Evolutionary conservation across 371 early-diverging fungal species (phyloP).

Genomic region (Apophysomyces ossiformis): DNA sequence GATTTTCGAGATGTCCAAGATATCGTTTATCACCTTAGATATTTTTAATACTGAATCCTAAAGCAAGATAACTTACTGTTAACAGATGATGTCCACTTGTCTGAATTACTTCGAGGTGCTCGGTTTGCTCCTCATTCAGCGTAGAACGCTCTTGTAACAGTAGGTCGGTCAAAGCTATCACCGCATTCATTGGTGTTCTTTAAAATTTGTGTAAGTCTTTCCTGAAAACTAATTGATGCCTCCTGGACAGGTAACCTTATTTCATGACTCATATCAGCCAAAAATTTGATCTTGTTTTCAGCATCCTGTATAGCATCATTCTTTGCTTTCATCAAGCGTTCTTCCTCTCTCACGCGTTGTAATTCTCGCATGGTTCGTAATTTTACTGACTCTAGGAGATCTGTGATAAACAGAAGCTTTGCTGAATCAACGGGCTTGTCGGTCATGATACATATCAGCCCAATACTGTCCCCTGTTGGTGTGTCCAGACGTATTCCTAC

Average conservation of each 20-base stretch:
- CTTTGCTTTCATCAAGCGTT: slow-evolving; percentile 50
- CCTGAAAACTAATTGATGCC: background rate
- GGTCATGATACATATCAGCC: slow-evolving; percentile 20
- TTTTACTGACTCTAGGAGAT: slow-evolving; percentile 37
- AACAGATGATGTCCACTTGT: slow-evolving; percentile 66
- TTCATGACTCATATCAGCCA: slow-evolving; percentile 65
- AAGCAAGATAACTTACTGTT: slow-evolving; percentile 39
- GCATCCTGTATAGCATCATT: slow-evolving; percentile 59
- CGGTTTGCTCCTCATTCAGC: slow-evolving; percentile 56
- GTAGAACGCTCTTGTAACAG: slow-evolving; percentile 55
- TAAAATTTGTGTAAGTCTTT: slow-evolving; percentile 3
- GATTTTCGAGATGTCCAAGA: slow-evolving; percentile 62
- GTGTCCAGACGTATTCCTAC: slow-evolving; percentile 20
- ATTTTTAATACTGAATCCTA: background rate
- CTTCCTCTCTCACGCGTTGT: slow-evolving; percentile 44
- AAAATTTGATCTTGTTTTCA: slow-evolving; percentile 63
- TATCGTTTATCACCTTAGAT: slow-evolving; percentile 61
- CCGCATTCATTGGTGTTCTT: slow-evolving; percentile 68
- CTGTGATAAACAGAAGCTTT: slow-evolving; percentile 12
- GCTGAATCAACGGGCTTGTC: slow-evolving; percentile 20
- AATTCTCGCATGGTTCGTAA: slow-evolving; percentile 51
- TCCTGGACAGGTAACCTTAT: slow-evolving; percentile 34
- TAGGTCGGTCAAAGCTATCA: slow-evolving; percentile 63
- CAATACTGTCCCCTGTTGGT: slow-evolving; percentile 13
- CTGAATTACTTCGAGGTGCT: slow-evolving; percentile 62